A percentile compares a stretch with the other conserved stretches of the same genome.
phyloP scores from a whole-genome alignment of 768 basidiomycete genomes.

The Exidia glandulosa region DNA sequence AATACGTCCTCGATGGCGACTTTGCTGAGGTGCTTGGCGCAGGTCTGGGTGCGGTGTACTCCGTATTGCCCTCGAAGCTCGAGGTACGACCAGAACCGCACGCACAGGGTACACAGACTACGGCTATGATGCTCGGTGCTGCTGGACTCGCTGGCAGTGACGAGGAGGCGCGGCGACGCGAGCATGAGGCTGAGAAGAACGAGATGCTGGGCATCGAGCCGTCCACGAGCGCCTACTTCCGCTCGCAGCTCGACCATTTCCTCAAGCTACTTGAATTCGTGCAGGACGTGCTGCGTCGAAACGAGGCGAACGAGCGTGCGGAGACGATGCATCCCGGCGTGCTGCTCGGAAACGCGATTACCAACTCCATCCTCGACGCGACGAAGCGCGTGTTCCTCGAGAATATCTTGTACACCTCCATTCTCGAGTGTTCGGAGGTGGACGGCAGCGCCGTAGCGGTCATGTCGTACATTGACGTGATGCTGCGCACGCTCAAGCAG shows the following conservation, averaged over 20 bases:
- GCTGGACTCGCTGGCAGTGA: constrained; percentile 31
- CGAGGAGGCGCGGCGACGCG: constrained; percentile 44
- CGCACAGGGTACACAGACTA: constrained; percentile 14
- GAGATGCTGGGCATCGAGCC: constrained; percentile 63
- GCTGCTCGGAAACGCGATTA: constrained; percentile 68
- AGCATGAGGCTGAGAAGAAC: constrained; percentile 32
- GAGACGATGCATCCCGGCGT: constrained; percentile 47
- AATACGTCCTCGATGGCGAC: constrained; percentile 93
- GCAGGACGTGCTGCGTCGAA: constrained; percentile 75
- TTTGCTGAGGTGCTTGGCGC: constrained; percentile 96
- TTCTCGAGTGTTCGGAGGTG: constrained; percentile 81
- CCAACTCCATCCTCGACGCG: constrained; percentile 72
- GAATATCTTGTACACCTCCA: constrained; percentile 85
- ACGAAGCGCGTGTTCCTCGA: constrained; percentile 81
- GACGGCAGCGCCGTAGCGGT: constrained; percentile 97
- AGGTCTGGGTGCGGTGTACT: constrained; percentile 87
- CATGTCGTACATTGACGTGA: constrained; percentile 87
- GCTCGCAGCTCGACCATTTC: constrained; percentile 73
- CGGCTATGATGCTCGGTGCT: constrained; percentile 65
- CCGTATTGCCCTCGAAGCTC: constrained; percentile 79
- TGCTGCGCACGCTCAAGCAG: constrained; percentile 57
- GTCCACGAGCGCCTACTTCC: constrained; percentile 65
- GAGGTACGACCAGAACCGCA: constrained; percentile 38
- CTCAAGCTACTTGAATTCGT: constrained; percentile 85
- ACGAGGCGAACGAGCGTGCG: constrained; percentile 29